Conservation (phyloP, 1,284 basidiomycete genomes). For the Ceratobasidium sp. region DNA sequence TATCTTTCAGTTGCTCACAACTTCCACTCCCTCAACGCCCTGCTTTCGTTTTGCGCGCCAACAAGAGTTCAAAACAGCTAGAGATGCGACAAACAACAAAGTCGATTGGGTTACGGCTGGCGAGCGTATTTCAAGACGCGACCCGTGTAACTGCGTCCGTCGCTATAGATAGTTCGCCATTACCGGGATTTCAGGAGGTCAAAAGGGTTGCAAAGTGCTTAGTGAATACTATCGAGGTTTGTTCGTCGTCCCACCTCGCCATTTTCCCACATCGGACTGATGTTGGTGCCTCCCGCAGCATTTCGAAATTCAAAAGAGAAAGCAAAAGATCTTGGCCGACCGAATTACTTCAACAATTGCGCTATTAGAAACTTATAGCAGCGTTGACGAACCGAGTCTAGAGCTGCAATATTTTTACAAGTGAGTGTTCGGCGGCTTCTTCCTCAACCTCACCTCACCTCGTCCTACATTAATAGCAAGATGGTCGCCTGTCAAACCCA, state of each 20-base stretch:
- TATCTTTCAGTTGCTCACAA: no score
- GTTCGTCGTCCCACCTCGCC: not conserved
- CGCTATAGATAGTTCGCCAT: not conserved
- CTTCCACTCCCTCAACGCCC: no score
- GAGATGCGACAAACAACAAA: conserved; percentile 5
- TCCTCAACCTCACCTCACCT: not conserved
- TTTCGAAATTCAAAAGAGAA: conserved; percentile 1
- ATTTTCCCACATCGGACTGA: not conserved
- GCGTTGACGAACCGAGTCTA: not conserved
- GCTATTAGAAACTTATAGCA: conserved; percentile 1
- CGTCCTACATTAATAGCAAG: conserved; percentile 20
- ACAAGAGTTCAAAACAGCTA: not conserved
- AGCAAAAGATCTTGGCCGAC: not conserved
- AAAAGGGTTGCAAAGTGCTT: conserved; percentile 6
- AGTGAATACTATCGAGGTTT: conserved; percentile 27
- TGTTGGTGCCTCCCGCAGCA: not conserved
- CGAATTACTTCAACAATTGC: not conserved
- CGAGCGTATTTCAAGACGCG: not conserved
- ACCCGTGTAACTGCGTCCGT: not conserved
- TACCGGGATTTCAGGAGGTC: conserved; percentile 22
- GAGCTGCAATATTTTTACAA: conserved; percentile 29
- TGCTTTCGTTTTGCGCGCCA: no score
- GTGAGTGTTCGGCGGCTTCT: not conserved
- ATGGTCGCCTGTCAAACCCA: conserved; percentile 22
- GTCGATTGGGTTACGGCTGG: conserved; percentile 2